Conservation (phyloP, 306 rosid genomes). For the Cucumis hystrix region DNA sequence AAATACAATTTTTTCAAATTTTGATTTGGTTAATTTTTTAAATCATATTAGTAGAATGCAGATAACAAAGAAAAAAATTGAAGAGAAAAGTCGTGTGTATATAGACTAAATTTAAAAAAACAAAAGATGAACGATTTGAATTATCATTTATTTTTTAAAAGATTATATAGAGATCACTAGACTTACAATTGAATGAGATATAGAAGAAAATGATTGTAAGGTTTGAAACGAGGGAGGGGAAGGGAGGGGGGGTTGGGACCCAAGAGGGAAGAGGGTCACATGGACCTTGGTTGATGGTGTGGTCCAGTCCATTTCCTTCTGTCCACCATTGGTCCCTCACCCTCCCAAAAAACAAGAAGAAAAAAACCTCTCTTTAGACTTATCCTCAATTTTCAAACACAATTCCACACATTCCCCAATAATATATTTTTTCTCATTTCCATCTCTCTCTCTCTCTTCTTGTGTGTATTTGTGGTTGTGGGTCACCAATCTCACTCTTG, state of each 20-base stretch:
- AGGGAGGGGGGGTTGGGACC: slow-evolving; percentile 22
- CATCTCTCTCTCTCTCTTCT: background rate
- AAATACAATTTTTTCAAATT: too few relatives aligned
- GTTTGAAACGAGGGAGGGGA: background rate
- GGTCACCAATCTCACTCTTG: too few relatives aligned
- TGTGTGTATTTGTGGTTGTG: too few relatives aligned
- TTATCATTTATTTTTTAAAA: too few relatives aligned
- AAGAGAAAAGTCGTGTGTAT: too few relatives aligned
- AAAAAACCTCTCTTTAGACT: slow-evolving; percentile 10
- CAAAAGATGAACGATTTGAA: too few relatives aligned
- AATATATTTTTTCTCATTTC: background rate
- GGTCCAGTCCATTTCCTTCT: slow-evolving; percentile 55
- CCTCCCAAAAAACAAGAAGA: background rate
- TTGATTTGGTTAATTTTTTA: too few relatives aligned
- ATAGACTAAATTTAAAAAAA: too few relatives aligned
- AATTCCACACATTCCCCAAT: slow-evolving; percentile 11
- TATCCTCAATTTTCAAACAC: background rate
- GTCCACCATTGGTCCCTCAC: slow-evolving; percentile 16
- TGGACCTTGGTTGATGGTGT: slow-evolving; percentile 23
- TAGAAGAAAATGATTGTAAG: background rate
- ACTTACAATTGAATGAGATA: too few relatives aligned
- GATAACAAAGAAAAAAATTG: too few relatives aligned
- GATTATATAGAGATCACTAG: too few relatives aligned
- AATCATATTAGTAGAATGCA: too few relatives aligned
- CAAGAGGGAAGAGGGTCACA: slow-evolving; percentile 42